Evolutionary conservation across 305 asterid genomes (phyloP), one percentile per base, ranked within the genome.

Genomic region (Rubia occidens): DNA sequence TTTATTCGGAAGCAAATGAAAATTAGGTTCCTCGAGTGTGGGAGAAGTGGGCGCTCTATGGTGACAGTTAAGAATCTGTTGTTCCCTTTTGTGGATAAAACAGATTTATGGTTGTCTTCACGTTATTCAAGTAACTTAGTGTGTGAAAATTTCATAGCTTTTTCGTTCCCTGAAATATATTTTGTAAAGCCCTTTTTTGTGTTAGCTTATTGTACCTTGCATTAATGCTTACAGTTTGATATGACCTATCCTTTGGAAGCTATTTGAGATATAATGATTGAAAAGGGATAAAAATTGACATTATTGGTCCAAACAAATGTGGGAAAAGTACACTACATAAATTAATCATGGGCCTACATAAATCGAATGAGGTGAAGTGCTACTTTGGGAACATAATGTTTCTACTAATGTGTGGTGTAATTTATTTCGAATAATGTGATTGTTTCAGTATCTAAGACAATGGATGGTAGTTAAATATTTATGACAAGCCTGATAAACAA

Each of bases 1-100:
- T 94, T 94, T 83, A 88, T 89, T 63, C 82, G 99, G 71, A 94
- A 94, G 85, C 99, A 94, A 89, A 94, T 91, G 96, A 94, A 86
- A 86, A 94, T 94, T 76, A 85, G 95, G 74, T 94, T 94, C 78
- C 99, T 97, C 0, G 97, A 89, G 75, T 96, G 96, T 66, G 97
- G 95, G 81, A 81, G 88, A 84, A 94, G 99, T 73, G 99, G 99
- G 40, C 79, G 88, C 68, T 79, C 85, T 71, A 91, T 91, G 49
- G 90, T 81, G 68, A 53, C 83, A 44, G 61, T 94, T 35, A 94
- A 88, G 77, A 88, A 88, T 81, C 82, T 94, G 73, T 89, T 82
- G 61, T 91, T 94, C 75, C 80, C 95, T 67, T 89, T 77, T 40
- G 99, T 78, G 78, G 91, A 89, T 70, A 82, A 88, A 32, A 32